A percentile compares a stretch with the other conserved stretches of the same genome.
Conservation (phyloP, 768 basidiomycete genomes). For the Boletus sensibilis region DNA sequence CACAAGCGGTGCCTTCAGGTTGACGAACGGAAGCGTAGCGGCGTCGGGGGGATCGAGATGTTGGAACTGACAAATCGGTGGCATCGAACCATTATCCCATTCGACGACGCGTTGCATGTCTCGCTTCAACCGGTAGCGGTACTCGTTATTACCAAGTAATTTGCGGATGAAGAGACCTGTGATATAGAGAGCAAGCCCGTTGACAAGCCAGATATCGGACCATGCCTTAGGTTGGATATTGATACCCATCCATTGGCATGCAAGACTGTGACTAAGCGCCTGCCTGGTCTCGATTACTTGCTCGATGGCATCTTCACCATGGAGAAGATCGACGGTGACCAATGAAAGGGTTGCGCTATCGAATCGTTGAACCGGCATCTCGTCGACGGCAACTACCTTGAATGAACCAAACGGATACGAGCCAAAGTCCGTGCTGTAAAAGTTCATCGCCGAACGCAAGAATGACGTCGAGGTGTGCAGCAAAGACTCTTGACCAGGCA, state of each 20-base stretch:
- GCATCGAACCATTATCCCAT: constrained; percentile 84
- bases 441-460: constrained; percentile 87
- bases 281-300: constrained; percentile 91
- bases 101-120: constrained; percentile 93
- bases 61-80: constrained; percentile 91
- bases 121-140: constrained; percentile 90
- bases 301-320: constrained; percentile 88
- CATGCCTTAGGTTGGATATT: constrained; percentile 92
- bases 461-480: constrained; percentile 69
- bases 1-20: constrained; percentile 94
- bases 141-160: constrained; percentile 94
- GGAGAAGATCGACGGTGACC: constrained; percentile 75
- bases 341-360: constrained; percentile 84
- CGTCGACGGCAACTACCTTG: constrained; percentile 93
- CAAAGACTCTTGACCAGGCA: constrained; percentile 81
- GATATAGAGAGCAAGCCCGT: constrained; percentile 89
- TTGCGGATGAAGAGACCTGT: constrained; percentile 84
- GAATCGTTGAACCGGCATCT: constrained; percentile 77
- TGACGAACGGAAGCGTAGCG: constrained; percentile 79
- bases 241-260: constrained; percentile 95
- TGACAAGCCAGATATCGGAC: constrained; percentile 96
- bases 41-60: constrained; percentile 82
- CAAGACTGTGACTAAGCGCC: constrained; percentile 80
- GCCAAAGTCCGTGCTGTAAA: constrained; percentile 87
- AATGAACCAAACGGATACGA: constrained; percentile 95